These are phyloP conservation scores for Komagataella ulmi DNA, from an alignment of 805 yeast genomes.

Conservation along the genomic window DNA sequence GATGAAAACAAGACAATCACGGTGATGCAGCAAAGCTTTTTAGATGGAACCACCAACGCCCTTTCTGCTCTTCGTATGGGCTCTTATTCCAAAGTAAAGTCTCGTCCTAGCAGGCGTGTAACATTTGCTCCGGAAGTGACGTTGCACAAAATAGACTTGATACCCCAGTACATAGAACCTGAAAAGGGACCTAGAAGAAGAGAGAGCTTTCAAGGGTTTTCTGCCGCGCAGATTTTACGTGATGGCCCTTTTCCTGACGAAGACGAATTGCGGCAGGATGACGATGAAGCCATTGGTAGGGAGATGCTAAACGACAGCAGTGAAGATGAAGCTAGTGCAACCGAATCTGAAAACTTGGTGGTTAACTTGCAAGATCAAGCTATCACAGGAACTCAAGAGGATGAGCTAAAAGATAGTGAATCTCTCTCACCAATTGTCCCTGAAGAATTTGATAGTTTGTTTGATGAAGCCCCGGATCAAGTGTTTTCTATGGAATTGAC, in stretches of 20 bases:
- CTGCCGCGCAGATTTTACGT: slow-evolving; percentile 7
- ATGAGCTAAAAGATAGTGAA: slow-evolving; percentile 2
- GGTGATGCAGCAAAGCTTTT: neutral
- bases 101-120: slow-evolving; percentile 31
- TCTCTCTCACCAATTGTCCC: neutral
- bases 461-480: slow-evolving; percentile 2
- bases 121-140: slow-evolving; percentile 71
- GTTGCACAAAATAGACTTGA: slow-evolving; percentile 38
- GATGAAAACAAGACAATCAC: neutral
- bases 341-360: slow-evolving; percentile 1
- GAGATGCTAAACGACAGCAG: slow-evolving; percentile 1
- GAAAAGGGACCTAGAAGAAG: slow-evolving; percentile 13
- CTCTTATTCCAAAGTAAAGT: neutral
- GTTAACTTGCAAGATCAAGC: slow-evolving; percentile 6
- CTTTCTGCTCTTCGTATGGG: neutral
- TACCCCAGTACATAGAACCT: slow-evolving; percentile 10
- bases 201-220: slow-evolving; percentile 16
- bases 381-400: slow-evolving; percentile 6
- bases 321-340: slow-evolving; percentile 1
- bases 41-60: neutral
- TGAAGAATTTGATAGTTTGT: slow-evolving; percentile 1
- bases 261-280: neutral
- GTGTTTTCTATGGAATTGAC: slow-evolving; percentile 8
- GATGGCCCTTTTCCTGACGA: slow-evolving; percentile 1
- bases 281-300: slow-evolving; percentile 4